A percentile compares a stretch with the other conserved stretches of the same genome.
phyloP scores from a whole-genome alignment of 2,329 filamentous ascomycete species.

The Colletotrichum melonis region DNA sequence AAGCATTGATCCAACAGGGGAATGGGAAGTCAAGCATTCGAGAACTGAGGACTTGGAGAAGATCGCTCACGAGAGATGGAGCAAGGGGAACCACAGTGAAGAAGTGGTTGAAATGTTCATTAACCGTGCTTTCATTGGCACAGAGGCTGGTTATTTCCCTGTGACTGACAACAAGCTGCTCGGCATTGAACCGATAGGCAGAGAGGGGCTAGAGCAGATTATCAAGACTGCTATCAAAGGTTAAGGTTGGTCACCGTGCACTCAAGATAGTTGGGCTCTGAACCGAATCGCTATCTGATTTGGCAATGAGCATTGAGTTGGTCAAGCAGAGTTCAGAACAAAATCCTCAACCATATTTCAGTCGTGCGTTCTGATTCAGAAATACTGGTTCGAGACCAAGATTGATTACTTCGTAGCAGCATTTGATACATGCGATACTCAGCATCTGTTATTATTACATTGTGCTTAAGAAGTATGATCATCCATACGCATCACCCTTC shows the following conservation, averaged over 20 bases:
- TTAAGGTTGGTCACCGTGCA: neutral
- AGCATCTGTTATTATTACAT: neutral
- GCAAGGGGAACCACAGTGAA: conserved; percentile 13
- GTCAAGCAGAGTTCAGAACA: too few relatives aligned
- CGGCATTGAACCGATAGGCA: conserved; percentile 14
- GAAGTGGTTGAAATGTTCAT: conserved; percentile 27
- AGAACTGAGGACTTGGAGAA: conserved; percentile 19
- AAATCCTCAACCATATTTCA: too few relatives aligned
- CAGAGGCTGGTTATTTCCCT: conserved; percentile 17
- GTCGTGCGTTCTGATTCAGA: too few relatives aligned
- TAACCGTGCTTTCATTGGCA: conserved; percentile 21
- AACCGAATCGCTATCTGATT: too few relatives aligned
- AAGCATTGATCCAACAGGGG: conserved; percentile 21
- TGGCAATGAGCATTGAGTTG: too few relatives aligned
- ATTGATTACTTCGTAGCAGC: too few relatives aligned
- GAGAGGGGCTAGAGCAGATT: conserved; percentile 18
- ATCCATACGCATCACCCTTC: neutral
- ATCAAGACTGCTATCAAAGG: conserved; percentile 10
- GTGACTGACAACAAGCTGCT: conserved; percentile 17
- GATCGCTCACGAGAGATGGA: conserved; percentile 14
- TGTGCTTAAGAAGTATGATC: neutral
- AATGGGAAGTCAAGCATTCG: conserved; percentile 20
- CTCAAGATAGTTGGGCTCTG: too few relatives aligned
- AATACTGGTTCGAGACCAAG: too few relatives aligned
- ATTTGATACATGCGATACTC: neutral